Evolutionary conservation across 169 alveolate species (phyloP), one percentile per base, ranked within the genome.

Genomic region (Plasmodium sp.): DNA sequence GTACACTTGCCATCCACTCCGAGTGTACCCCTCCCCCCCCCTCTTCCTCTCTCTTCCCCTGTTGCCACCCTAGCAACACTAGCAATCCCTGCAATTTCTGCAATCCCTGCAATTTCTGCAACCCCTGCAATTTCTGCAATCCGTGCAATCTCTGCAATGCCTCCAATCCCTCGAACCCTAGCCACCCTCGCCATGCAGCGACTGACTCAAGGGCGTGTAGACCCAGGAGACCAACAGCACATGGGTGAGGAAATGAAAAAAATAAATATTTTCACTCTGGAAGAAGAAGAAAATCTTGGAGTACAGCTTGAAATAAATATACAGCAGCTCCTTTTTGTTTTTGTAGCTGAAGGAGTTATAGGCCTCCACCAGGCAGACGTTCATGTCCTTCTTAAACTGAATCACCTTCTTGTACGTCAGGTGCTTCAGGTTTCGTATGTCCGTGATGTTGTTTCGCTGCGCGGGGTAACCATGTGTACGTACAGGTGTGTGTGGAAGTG

Each of bases 191-290:
- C 54, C 48, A 54, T 74, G 39, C 39, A 77, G 14, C 7, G 83
- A 39, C 43, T 27, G 58, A 36, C 72, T 62, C 27, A 90, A 54
- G 45, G 94, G 94, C 27, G 94, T 81, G 33, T 90, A 90, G 12
- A 90, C 94, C 94, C 94, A 90, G 22, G 94, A 90, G 14, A 90
- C 94, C 36, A 90, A 18, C 45, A 90, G 51, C 58, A 90, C 90
- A 80, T 81, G 81, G 18, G 94, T 90, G 18, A 90, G 73, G 74
- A 90, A 90, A 74, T 90, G 94, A 67, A 90, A 90, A 51, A 90
- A 90, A 54, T 79, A 90, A 39, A 80, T 80, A 41, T 67, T 90
- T 80, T 90, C 90, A 80, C 90, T 80, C 72, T 90, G 88, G 41
- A 90, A 90, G 43, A 90, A 90, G 36, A 90, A 90, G 80, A 39